Evolutionary conservation across 1,284 basidiomycete genomes (phyloP).

Genomic region (Tylopilus sp.): DNA sequence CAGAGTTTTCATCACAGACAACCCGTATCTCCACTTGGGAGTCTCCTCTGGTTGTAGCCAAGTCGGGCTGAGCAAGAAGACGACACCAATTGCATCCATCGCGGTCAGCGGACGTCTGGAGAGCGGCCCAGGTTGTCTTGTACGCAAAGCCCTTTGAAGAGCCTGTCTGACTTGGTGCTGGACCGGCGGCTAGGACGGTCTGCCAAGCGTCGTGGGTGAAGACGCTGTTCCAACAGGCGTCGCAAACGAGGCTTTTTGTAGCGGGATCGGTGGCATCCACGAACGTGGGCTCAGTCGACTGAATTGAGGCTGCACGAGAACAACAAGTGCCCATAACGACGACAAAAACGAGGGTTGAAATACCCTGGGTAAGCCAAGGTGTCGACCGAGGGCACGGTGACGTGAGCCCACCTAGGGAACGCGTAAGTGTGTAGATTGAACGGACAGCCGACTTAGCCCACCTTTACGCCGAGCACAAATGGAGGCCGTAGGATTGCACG

Average conservation of each 20-base stretch:
- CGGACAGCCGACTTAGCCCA: not conserved
- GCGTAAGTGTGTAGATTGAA: not conserved
- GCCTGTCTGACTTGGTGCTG: not conserved
- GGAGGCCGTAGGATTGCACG: not conserved
- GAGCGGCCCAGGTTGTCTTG: not conserved
- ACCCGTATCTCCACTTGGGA: not conserved
- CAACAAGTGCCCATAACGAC: not conserved
- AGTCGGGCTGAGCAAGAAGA: not conserved
- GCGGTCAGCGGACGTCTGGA: not conserved
- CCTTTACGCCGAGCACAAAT: too few species aligned
- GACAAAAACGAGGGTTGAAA: not conserved
- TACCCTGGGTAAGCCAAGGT: not conserved
- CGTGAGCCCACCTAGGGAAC: not conserved
- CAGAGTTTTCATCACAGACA: not conserved
- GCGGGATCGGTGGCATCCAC: not conserved
- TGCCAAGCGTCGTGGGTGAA: not conserved
- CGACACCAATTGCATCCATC: not conserved
- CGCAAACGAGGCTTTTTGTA: slow-evolving; percentile 1
- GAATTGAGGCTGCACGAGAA: not conserved
- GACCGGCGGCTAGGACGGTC: not conserved
- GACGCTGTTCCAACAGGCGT: not conserved
- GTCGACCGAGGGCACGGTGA: not conserved
- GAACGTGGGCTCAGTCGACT: not conserved
- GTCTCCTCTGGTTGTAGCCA: not conserved
- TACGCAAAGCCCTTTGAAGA: not conserved